Evolutionary conservation across 106 monocot genomes (phyloP).

Genomic region (Dactylorhiza incarnata): DNA sequence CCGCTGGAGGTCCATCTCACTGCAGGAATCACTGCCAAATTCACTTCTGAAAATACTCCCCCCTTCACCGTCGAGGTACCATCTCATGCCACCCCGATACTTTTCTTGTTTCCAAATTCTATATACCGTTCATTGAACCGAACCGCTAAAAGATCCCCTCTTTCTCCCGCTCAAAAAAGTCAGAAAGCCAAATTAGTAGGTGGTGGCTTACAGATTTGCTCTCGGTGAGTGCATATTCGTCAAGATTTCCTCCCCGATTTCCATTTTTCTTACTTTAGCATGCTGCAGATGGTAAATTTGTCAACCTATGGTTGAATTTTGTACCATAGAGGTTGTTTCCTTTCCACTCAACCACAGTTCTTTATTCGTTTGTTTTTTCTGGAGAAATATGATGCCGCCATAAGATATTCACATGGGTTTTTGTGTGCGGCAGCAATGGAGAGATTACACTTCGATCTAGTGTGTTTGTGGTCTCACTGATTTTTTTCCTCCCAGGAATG

Average conservation of each 20-base stretch:
- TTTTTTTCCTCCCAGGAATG: constrained; percentile 79
- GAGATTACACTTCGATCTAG: not conserved
- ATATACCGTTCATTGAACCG: too few relatives aligned
- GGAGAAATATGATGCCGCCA: not conserved
- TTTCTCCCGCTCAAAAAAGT: not conserved
- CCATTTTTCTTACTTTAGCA: not conserved
- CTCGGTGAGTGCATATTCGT: not conserved
- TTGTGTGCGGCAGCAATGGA: not conserved
- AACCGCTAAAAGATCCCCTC: not conserved
- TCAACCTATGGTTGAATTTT: not conserved
- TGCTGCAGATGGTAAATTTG: not conserved
- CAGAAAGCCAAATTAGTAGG: not conserved
- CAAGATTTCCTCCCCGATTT: not conserved
- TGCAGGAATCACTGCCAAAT: too few relatives aligned
- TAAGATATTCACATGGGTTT: not conserved
- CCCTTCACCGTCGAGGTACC: too few relatives aligned
- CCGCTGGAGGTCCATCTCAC: too few relatives aligned
- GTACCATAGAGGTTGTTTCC: not conserved
- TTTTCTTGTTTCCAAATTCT: too few relatives aligned
- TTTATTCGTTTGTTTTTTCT: not conserved
- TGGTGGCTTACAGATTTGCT: not conserved
- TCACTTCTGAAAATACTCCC: too few relatives aligned
- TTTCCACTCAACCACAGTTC: not conserved
- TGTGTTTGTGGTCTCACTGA: not conserved
- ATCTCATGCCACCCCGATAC: too few relatives aligned